Conservation (phyloP, 345 rosid species). For the Moringa oleifera region DNA sequence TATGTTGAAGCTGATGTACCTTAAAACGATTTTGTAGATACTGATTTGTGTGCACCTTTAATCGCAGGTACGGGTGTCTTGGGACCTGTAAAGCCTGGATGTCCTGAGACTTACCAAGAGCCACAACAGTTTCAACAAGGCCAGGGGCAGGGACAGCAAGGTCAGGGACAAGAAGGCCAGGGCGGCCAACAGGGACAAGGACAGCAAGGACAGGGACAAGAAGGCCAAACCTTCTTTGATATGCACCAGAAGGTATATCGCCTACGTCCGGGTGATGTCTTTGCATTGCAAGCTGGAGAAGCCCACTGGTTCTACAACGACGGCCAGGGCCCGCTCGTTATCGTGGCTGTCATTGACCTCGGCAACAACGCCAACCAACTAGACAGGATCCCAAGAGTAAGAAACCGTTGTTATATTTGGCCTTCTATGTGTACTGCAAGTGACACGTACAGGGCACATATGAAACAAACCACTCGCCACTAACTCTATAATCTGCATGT, state of each 20-base stretch:
- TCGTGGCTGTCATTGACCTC: slow-evolving; percentile 32
- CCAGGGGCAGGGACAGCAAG: slow-evolving; percentile 2
- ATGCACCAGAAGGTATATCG: slow-evolving; percentile 54
- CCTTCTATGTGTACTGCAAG: no score
- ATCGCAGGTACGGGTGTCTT: slow-evolving; percentile 39
- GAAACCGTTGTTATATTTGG: background rate
- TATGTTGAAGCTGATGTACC: background rate
- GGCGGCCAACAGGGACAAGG: slow-evolving; percentile 21
- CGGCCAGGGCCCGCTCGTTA: slow-evolving; percentile 39
- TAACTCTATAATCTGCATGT: background rate
- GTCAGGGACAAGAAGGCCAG: slow-evolving; percentile 4
- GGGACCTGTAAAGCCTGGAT: slow-evolving; percentile 48
- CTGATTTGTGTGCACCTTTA: background rate
- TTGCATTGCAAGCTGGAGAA: slow-evolving; percentile 47
- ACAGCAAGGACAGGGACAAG: slow-evolving; percentile 14
- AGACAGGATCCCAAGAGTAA: slow-evolving; percentile 49
- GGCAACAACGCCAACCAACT: slow-evolving; percentile 49
- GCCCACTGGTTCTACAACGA: slow-evolving; percentile 58
- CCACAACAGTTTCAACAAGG: slow-evolving; percentile 15
- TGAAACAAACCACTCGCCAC: background rate
- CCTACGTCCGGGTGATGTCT: slow-evolving; percentile 41
- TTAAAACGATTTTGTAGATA: background rate
- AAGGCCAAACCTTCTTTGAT: slow-evolving; percentile 29
- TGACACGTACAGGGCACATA: background rate
- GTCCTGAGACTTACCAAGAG: slow-evolving; percentile 65